Evolutionary conservation across 139 green algal genomes (phyloP), one percentile per base, ranked within the genome.

Genomic region (Raphidocelis subcapitata): DNA sequence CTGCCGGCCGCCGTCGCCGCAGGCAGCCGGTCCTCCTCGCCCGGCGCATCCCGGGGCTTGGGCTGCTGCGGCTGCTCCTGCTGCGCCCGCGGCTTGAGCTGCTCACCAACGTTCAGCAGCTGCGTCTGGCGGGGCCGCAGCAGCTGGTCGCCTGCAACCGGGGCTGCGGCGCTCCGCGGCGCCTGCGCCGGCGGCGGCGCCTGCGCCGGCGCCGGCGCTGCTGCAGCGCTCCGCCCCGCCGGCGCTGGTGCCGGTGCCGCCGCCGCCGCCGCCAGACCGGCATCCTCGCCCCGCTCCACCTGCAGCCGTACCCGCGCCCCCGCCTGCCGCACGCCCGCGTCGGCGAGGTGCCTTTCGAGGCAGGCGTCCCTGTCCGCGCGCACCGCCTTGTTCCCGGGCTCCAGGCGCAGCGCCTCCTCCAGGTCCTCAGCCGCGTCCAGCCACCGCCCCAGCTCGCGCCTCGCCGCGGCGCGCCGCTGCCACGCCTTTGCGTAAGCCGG

Each of bases 401-500:
- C 84, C 59, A 91, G 64, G 31, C 85, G 65, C 52, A 96, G 67
- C 8, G 83, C 88, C 24, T 47, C 3, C 63, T 96, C 91, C 73
- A 86, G 90, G 67, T 96, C 90, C 3, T 72, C 61, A 3, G 83
- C 65, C 5, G 91, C 87, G 5, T 79, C 80, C 54, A 86, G 52
- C 14, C 67, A 67, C 35, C 74, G 28, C 1, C 83, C 83, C 60
- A 89, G 79, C 65, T 85, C 41, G 16, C 51, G 63, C 10, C 83
- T 72, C 3, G 91, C 90, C 5, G 80, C 73, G 14, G 72, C 87
- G 21, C 86, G 85, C 35, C 88, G 70, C 77, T 91, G 85, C 36
- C 79, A 80, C 0, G 86, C 89, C 76, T 96, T 95, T 57, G 89
- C 64, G 62, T 90, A 94, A 1, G 20, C 23, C 0, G 80, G 63